phyloP scores from a whole-genome alignment of 2,329 filamentous ascomycete genomes.

The Mycosphaerelloides madeirae region DNA sequence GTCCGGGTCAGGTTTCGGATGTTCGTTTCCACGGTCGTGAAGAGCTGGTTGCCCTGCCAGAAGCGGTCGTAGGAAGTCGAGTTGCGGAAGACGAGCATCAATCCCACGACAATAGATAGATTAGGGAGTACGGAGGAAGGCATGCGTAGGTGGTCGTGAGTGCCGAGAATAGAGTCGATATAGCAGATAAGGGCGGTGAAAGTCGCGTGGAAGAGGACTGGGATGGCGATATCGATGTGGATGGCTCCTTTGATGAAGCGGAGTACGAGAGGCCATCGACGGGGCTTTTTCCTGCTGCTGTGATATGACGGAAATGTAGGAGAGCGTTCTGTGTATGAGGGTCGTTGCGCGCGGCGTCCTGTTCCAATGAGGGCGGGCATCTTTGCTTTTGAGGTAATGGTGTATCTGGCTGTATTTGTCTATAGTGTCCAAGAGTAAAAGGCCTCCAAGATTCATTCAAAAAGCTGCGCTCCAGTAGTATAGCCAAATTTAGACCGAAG shows the following conservation, averaged over 20 bases:
- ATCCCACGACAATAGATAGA: constrained; percentile 60
- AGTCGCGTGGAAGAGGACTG: constrained; percentile 53
- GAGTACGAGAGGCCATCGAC: constrained; percentile 59
- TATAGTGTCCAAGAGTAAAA: background rate
- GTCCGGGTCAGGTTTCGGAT: constrained; percentile 57
- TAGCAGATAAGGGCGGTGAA: constrained; percentile 58
- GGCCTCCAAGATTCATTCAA: too few species aligned
- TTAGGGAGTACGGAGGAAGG: constrained; percentile 59
- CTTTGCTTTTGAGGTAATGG: background rate
- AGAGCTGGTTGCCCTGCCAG: constrained; percentile 48
- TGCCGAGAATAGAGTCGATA: constrained; percentile 42
- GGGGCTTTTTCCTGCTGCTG: constrained; percentile 43
- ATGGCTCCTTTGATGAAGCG: constrained; percentile 62
- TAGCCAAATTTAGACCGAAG: too few species aligned
- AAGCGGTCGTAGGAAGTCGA: constrained; percentile 61
- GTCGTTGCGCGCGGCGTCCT: constrained; percentile 1
- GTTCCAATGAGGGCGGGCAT: constrained; percentile 2
- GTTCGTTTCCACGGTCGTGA: constrained; percentile 54
- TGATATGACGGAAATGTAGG: constrained; percentile 45
- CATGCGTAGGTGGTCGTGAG: constrained; percentile 47
- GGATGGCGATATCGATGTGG: constrained; percentile 54
- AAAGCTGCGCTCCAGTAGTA: too few species aligned
- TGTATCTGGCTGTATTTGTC: background rate
- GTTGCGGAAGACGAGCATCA: constrained; percentile 65
- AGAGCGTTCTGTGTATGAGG: constrained; percentile 9